Conservation (phyloP, 495 filamentous ascomycete species). For the Aspergillus coremiiformis region DNA sequence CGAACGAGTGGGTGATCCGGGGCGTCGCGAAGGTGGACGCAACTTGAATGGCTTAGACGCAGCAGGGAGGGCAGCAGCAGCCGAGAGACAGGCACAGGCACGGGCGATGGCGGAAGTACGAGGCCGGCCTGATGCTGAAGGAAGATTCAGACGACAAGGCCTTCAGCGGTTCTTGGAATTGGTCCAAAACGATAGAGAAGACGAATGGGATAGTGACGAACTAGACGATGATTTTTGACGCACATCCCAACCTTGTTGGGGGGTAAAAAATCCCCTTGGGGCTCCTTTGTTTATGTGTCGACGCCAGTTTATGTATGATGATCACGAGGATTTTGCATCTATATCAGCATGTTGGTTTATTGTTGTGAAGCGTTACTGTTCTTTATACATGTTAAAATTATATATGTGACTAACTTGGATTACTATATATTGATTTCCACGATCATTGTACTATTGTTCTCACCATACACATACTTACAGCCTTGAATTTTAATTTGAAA, state of each 20-base stretch:
- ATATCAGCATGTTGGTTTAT: background rate
- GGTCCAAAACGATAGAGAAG: conserved; percentile 51
- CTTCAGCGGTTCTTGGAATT: conserved; percentile 49
- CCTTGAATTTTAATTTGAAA: background rate
- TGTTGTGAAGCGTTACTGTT: background rate
- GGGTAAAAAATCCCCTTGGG: background rate
- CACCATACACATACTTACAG: too few relatives aligned
- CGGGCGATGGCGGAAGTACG: conserved; percentile 39
- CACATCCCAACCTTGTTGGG: background rate
- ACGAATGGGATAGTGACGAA: conserved; percentile 60
- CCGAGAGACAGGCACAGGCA: conserved; percentile 38
- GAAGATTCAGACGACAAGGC: conserved; percentile 21
- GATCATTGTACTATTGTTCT: background rate
- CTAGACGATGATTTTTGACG: conserved; percentile 40
- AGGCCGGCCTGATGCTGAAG: conserved; percentile 21
- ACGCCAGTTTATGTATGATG: background rate
- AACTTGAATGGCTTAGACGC: conserved; percentile 26
- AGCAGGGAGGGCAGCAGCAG: conserved; percentile 35
- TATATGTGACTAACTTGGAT: background rate
- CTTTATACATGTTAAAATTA: background rate
- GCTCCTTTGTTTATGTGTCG: background rate
- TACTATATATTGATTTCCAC: background rate
- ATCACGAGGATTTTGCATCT: background rate
- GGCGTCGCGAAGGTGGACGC: conserved; percentile 20
- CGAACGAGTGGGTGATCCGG: conserved; percentile 16